Base-by-base conservation (phyloP, 140 eudicot species). In the Ambrosia hybrid region DNA sequence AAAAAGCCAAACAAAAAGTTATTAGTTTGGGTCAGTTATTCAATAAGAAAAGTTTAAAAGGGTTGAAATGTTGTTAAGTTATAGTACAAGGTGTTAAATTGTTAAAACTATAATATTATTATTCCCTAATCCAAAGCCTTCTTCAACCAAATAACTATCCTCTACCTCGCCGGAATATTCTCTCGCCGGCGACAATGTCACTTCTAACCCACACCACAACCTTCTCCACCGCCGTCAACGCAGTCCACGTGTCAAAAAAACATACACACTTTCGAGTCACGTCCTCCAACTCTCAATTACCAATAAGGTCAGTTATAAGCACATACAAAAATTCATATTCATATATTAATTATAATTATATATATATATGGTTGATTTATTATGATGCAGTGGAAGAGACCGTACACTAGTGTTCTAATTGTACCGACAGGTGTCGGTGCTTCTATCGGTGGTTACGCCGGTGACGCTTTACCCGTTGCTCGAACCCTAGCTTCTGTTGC, bases 391-490 rank as follows among this genome's bases (percentile, higher is more conserved):
- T 82, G 73, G 39, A 87, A 84, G 73, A 90, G 90, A 79, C 71
- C 77, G 56, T 93, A 93, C 75, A 90, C 96, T 17, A 90, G 99
- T 69, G 99, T 90, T 68, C 83, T 94, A 87, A 94, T 94, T 66
- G 99, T 93, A 66, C 99, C 99, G 2, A 93, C 99, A 6, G 99
- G 99, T 14, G 85, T 94, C 13, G 99, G 99, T 11, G 99, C 99
- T 11, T 81, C 95, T 3, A 90, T 94, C 51, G 99, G 99, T 45
- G 99, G 99, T 56, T 94, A 82, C 76, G 99, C 99, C 61, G 99
- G 99, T 14, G 99, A 94, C 73, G 99, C 97, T 81, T 71, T 93
- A 82, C 99, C 99, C 1, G 96, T 90, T 36, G 99, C 91, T 48
- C 89, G 97, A 39, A 89, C 96, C 62, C 89, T 94, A 38, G 82